These are phyloP conservation scores for Polyporus tsugae DNA, from an alignment of 1,284 basidiomycete genomes.

Conservation along the genomic window DNA sequence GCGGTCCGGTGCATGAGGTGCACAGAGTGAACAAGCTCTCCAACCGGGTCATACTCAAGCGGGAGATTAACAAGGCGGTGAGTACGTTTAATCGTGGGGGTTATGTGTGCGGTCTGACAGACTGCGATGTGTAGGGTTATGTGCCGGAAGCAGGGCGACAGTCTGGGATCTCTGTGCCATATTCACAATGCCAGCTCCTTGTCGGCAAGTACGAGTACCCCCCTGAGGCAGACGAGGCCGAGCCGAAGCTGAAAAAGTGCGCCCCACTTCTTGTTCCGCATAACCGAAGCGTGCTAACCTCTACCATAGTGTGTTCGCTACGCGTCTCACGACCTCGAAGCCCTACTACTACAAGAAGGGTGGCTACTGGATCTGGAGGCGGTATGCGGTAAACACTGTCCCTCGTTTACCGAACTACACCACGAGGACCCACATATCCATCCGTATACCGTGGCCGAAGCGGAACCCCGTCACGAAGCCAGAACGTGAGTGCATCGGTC, in stretches of 20 bases:
- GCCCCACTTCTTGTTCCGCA: constrained; percentile 34
- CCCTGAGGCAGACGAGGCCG: constrained; percentile 50
- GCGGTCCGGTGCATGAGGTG: constrained; percentile 69
- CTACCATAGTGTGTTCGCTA: constrained; percentile 72
- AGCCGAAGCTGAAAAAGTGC: constrained; percentile 55
- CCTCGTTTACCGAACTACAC: constrained; percentile 61
- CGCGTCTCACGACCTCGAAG: constrained; percentile 65
- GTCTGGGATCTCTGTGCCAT: constrained; percentile 65
- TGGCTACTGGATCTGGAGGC: constrained; percentile 67
- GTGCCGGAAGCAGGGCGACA: constrained; percentile 41
- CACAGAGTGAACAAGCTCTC: constrained; percentile 74
- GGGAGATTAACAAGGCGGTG: constrained; percentile 50
- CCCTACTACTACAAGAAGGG: constrained; percentile 63
- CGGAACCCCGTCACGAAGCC: constrained; percentile 50
- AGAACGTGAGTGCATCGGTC: constrained; percentile 51
- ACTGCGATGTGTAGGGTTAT: constrained; percentile 5
- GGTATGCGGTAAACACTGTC: constrained; percentile 69
- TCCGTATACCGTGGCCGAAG: constrained; percentile 76
- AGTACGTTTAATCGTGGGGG: background rate
- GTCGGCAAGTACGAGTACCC: constrained; percentile 72
- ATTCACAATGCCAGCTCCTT: constrained; percentile 80
- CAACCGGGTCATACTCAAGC: constrained; percentile 76
- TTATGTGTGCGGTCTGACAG: background rate
- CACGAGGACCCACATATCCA: constrained; percentile 44
- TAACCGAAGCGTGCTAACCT: background rate